phyloP scores from a whole-genome alignment of 371 early-diverging fungal species.

The Furculomyces boomerangus region DNA sequence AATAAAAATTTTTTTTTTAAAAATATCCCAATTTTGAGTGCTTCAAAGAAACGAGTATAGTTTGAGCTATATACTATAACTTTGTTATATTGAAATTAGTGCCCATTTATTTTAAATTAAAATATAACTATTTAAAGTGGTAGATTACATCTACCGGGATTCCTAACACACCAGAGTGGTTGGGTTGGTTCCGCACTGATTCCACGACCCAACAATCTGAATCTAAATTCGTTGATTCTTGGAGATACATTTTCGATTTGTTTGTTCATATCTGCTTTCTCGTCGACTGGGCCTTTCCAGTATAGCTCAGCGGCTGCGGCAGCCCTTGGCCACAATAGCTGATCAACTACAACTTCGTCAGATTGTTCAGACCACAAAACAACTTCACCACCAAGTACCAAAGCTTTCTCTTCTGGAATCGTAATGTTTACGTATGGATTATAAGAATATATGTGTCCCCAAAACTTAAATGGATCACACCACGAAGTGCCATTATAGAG shows the following conservation, averaged over 20 bases:
- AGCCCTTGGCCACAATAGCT: constrained; percentile 50
- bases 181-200: constrained; percentile 42
- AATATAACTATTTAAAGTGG: no score
- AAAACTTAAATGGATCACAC: constrained; percentile 66
- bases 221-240: constrained; percentile 54
- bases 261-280: constrained; percentile 28
- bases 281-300: constrained; percentile 50
- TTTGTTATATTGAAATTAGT: no score
- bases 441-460: constrained; percentile 60
- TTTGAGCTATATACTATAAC: no score
- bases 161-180: constrained; percentile 47
- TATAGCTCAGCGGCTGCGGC: constrained; percentile 50
- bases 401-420: constrained; percentile 24
- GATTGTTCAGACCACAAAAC: constrained; percentile 58
- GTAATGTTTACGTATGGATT: constrained; percentile 39
- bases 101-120: no score
- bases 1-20: no score
- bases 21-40: no score
- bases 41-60: no score
- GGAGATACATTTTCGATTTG: constrained; percentile 42
- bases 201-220: constrained; percentile 46
- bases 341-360: constrained; percentile 41
- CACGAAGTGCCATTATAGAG: constrained; percentile 37
- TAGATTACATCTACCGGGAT: constrained; percentile 45
- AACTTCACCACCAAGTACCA: constrained; percentile 37